Percentiles rank a stretch among this genome's conserved stretches.
Conservation (phyloP, 192 early-diverging fungal genomes). For the Entomortierella parvispora region DNA sequence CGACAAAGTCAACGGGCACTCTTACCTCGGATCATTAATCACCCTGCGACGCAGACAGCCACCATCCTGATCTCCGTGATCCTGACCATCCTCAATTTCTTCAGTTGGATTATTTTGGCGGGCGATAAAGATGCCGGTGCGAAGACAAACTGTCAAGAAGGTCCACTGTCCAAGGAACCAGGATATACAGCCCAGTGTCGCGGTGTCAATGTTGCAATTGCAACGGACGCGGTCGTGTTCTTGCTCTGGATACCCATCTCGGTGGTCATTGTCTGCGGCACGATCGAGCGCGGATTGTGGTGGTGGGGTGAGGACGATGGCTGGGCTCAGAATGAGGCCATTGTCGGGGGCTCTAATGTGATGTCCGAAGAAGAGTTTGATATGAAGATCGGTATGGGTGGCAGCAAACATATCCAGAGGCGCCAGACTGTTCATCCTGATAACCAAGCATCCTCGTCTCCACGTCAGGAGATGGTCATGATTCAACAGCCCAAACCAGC, state of each 20-base stretch:
- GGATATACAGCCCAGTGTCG: slow-evolving; percentile 33
- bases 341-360: slow-evolving; percentile 37
- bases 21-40: slow-evolving; percentile 43
- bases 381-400: slow-evolving; percentile 43
- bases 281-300: slow-evolving; percentile 48
- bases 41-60: slow-evolving; percentile 43
- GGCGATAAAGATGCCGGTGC: slow-evolving; percentile 24
- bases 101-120: slow-evolving; percentile 45
- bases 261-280: slow-evolving; percentile 49
- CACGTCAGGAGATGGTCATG: slow-evolving; percentile 4
- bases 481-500: slow-evolving; percentile 49
- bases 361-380: slow-evolving; percentile 55
- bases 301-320: slow-evolving; percentile 54
- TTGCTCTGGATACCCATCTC: slow-evolving; percentile 50
- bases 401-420: slow-evolving; percentile 26
- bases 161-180: slow-evolving; percentile 1
- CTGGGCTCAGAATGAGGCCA: slow-evolving; percentile 27
- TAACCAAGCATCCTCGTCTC: slow-evolving; percentile 5
- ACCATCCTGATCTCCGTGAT: slow-evolving; percentile 42
- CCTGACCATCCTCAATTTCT: slow-evolving; percentile 46
- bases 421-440: slow-evolving; percentile 43
- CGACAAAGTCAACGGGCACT: slow-evolving; percentile 43
- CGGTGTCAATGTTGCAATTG: slow-evolving; percentile 38
- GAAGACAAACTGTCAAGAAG: slow-evolving; percentile 10
- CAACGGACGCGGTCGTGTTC: slow-evolving; percentile 28